A percentile compares a stretch with the other conserved stretches of the same genome.
Evolutionary conservation across 139 green algal species (phyloP).

Genomic region (Chlamydomonas sp.): DNA sequence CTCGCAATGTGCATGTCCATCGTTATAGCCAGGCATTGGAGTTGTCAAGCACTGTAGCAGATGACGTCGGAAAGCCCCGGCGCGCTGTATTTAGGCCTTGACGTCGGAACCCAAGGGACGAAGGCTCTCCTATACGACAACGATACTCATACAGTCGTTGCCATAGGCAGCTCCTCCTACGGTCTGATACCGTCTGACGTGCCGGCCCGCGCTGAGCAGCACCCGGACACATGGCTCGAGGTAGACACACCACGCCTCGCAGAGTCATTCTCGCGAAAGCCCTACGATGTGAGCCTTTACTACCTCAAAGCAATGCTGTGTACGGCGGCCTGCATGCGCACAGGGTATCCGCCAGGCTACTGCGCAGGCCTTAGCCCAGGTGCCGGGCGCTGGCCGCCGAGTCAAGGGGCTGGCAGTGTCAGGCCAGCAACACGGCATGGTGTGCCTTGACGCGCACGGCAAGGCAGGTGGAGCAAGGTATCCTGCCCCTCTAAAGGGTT

Average conservation of each 20-base stretch:
- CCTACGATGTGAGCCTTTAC: too few species aligned
- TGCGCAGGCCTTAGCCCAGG: slow-evolving; percentile 38
- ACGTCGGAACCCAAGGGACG: slow-evolving; percentile 79
- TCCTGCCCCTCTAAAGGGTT: too few species aligned
- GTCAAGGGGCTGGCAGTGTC: slow-evolving; percentile 80
- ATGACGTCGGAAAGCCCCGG: too few species aligned
- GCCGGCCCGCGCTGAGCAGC: slow-evolving; percentile 80
- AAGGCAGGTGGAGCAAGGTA: slow-evolving; percentile 21
- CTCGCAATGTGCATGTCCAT: too few species aligned
- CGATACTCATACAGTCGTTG: slow-evolving; percentile 51
- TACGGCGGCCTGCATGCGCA: too few species aligned
- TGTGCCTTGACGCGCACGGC: slow-evolving; percentile 69
- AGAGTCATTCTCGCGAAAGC: too few species aligned
- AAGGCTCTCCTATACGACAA: slow-evolving; percentile 80
- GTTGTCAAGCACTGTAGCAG: too few species aligned
- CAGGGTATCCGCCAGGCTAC: slow-evolving; percentile 15
- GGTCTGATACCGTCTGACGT: slow-evolving; percentile 55
- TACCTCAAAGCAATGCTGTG: too few species aligned
- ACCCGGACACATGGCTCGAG: slow-evolving; percentile 79
- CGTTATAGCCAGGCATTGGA: too few species aligned
- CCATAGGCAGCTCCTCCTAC: slow-evolving; percentile 59
- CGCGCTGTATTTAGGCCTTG: slow-evolving; percentile 59
- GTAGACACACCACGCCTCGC: slow-evolving; percentile 21
- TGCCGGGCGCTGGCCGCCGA: slow-evolving; percentile 30
- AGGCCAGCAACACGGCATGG: slow-evolving; percentile 93